Evolutionary conservation across 345 rosid species (phyloP), one percentile per base, ranked within the genome.

Genomic region (Citrus cavaleriei): DNA sequence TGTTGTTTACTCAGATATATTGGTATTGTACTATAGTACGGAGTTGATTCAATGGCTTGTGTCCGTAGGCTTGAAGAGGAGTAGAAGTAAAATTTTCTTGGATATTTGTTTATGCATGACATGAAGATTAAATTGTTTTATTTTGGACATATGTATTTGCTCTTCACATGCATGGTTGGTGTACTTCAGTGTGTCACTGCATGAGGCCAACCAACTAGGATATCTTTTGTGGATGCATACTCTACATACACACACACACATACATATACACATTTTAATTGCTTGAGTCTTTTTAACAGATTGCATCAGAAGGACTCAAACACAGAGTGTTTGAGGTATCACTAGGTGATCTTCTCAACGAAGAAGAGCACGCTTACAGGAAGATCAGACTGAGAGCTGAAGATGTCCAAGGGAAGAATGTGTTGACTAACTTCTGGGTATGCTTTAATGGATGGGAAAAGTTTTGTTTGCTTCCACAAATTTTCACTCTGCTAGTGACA

Each of bases 271-370:
- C 57, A 21, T 34, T 40, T 46, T 65, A 63, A 14, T 51, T 18
- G 9, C 42, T 65, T 2, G 69, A 19, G 24, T 32, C 21, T 64
- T 32, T n/a, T 34, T 80, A 22, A 60, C 79, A 96, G 98, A 96
- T 96, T 89, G 99, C 99, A 32, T 96, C 99, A 4, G 99, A 96
- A 81, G 98, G 99, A 1, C 87, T 96, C 72, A 96, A 94, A 65
- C 99, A 96, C 76, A 83, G 98, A 81, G 51, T 46, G 51, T 46
- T 46, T 46, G 51, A 46, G 51, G 51, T 91, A 28, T 96, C 99
- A 5, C 87, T 94, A 25, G 97, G 97, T 68, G 99, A 96, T 80
- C 98, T 96, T 80, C 95, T 93, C 75, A 76, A 73, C 40, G 51
- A 46, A 46, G 97, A 94, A 79, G 99, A 96, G 37, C 86, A 91